Evolutionary conservation across 129 eudicot genomes (phyloP).

Genomic region (Helianthus annuus): DNA sequence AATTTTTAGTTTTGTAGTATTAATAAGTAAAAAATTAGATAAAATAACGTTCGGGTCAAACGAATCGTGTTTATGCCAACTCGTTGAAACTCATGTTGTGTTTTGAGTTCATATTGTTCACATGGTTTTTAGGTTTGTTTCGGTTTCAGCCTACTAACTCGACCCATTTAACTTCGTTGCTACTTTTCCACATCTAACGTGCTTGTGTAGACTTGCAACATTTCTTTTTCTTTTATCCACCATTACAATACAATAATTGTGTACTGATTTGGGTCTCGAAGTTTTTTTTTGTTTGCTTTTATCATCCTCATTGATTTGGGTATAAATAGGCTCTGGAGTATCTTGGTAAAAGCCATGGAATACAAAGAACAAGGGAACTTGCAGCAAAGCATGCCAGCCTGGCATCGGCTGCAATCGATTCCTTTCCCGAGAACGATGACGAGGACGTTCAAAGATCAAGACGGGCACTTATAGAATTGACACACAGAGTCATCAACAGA

Average conservation of each 20-base stretch:
- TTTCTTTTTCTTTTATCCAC: too few species aligned
- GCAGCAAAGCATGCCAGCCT: slow-evolving; percentile 86
- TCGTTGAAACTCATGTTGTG: background rate
- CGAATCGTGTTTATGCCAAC: background rate
- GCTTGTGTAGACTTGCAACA: too few species aligned
- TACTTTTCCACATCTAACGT: background rate
- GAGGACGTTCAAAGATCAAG: slow-evolving; percentile 86
- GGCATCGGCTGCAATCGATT: slow-evolving; percentile 75
- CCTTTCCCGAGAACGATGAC: slow-evolving; percentile 71
- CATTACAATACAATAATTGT: too few species aligned
- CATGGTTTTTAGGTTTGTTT: too few species aligned
- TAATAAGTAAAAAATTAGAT: background rate
- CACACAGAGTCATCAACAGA: slow-evolving; percentile 80
- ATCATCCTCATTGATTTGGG: slow-evolving; percentile 7
- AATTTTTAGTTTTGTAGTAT: background rate
- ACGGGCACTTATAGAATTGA: slow-evolving; percentile 84
- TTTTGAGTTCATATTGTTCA: background rate
- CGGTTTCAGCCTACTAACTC: too few species aligned
- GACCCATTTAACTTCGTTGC: background rate
- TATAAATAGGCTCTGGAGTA: slow-evolving; percentile 76
- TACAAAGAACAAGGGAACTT: slow-evolving; percentile 78
- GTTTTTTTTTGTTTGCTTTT: background rate
- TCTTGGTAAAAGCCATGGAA: slow-evolving; percentile 81
- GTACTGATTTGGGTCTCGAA: too few species aligned
- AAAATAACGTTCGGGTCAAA: background rate